These are phyloP conservation scores for Gossypium herbaceum DNA, from an alignment of 345 rosid species.

Conservation along the genomic window DNA sequence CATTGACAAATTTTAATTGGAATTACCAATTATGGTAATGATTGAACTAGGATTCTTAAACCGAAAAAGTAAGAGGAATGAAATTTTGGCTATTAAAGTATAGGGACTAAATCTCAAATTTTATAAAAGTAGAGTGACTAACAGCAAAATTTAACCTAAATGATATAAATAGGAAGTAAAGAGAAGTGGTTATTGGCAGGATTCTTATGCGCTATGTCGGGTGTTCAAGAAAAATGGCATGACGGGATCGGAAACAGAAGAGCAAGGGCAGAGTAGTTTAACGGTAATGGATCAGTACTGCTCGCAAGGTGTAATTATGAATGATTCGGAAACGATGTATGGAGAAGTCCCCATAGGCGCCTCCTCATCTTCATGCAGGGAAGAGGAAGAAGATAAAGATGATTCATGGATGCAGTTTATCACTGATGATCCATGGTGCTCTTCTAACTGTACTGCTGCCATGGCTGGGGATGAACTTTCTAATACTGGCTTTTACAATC, in stretches of 20 bases:
- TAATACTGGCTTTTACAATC: slow-evolving; percentile 8
- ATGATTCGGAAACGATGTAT: slow-evolving; percentile 56
- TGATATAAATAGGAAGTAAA: too few relatives aligned
- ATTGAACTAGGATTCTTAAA: too few relatives aligned
- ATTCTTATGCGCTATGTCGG: slow-evolving; percentile 83
- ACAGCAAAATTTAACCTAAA: too few relatives aligned
- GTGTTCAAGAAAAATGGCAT: slow-evolving; percentile 93
- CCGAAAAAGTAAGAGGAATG: too few relatives aligned
- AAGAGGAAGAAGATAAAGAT: slow-evolving; percentile 80
- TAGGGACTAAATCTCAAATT: too few relatives aligned
- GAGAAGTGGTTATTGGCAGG: slow-evolving; percentile 32
- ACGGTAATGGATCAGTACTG: slow-evolving; percentile 32
- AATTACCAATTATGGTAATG: too few relatives aligned
- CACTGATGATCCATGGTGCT: slow-evolving; percentile 81
- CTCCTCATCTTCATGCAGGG: slow-evolving; percentile 46
- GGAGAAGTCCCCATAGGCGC: slow-evolving; percentile 49
- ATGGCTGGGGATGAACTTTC: slow-evolving; percentile 14
- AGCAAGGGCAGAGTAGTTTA: slow-evolving; percentile 43
- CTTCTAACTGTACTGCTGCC: slow-evolving; percentile 29
- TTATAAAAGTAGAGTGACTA: too few relatives aligned
- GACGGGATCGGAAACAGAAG: slow-evolving; percentile 61
- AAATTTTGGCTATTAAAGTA: too few relatives aligned
- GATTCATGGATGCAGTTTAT: slow-evolving; percentile 99
- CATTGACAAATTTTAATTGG: too few relatives aligned
- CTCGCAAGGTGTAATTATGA: slow-evolving; percentile 21